A percentile compares a stretch with the other conserved stretches of the same genome.
These are phyloP conservation scores for Bisporella sp. DNA, from an alignment of 2,329 filamentous ascomycete genomes.

Conservation along the genomic window DNA sequence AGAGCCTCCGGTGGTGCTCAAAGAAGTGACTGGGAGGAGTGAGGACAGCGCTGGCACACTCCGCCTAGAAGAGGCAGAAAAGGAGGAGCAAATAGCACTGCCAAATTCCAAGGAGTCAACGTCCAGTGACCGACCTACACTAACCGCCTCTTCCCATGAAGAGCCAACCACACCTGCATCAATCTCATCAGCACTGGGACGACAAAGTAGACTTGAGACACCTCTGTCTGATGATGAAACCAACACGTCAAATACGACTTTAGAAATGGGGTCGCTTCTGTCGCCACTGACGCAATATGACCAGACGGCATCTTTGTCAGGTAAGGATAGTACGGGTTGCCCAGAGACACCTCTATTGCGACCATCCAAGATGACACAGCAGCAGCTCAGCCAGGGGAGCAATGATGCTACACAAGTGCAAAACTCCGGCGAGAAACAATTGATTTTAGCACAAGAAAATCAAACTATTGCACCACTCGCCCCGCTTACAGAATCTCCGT, in stretches of 20 bases:
- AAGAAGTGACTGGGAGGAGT: constrained; percentile 2
- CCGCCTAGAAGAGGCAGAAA: constrained; percentile 1
- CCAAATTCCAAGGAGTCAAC: constrained; percentile 3
- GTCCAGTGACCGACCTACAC: constrained; percentile 4
- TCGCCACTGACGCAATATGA: constrained; percentile 9
- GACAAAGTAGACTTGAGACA: no score
- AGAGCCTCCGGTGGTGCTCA: constrained; percentile 2
- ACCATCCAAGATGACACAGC: constrained; percentile 1
- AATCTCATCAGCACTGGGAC: no score
- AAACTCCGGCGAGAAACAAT: constrained; percentile 4
- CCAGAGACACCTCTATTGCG: constrained; percentile 2
- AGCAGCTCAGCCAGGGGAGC: constrained; percentile 2
- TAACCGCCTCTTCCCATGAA: not conserved
- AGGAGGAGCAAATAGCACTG: constrained; percentile 1
- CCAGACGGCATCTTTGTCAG: constrained; percentile 3
- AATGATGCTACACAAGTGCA: constrained; percentile 5
- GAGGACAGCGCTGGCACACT: not conserved
- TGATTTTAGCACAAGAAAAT: constrained; percentile 6
- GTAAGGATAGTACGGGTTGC: constrained; percentile 7
- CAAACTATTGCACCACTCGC: not conserved
- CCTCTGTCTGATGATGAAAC: no score
- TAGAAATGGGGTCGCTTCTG: constrained; percentile 5
- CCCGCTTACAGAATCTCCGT: constrained; percentile 1
- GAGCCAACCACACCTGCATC: no score
- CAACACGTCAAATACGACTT: no score